Base-by-base conservation (phyloP, 192 early-diverging fungal species). In the Lunasporangiospora selenospora region DNA sequence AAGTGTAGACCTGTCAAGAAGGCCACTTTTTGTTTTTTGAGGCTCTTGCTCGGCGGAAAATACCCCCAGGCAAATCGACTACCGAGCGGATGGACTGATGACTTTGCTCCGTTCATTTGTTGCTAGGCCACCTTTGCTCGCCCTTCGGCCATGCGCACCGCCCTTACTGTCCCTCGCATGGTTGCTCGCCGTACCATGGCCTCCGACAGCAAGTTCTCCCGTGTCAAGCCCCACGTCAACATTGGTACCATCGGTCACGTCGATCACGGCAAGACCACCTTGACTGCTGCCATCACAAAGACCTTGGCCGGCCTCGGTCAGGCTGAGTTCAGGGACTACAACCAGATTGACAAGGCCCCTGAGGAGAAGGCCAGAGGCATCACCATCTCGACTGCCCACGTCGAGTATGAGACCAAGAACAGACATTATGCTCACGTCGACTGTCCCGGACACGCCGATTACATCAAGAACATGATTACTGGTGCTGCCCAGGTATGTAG, bases 391-490 rank as follows among this genome's bases (percentile, higher is more conserved):
- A 93, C 93, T 6, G 93, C 97, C 31, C 96, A 98, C 76, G 93
- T 98, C 51, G 95, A 99, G 81, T 99, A 96, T 65, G 92, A 99
- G 85, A 98, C 95, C 18, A 64, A 57, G 32, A 84, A 73, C 54
- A 85, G 95, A 49, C 97, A 99, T 81, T 98, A 98, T 65, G 94
- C 96, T 11, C 94, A 96, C 70, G 91, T 98, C 3, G 95, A 99
- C 77, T 97, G 95, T 79, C 98, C 98, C 37, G 98, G 98, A 41
- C 98, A 99, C 85, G 91, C 94, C 53, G 98, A 99, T 87, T 99
- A 96, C 81, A 98, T 99, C 79, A 99, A 99, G 85, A 95, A 95
- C 85, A 93, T 95, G 90, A 95, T 95, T 80, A 97, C 96, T 76
- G 96, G 98, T 77, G 96, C 98, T 52, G 94, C 98, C 34, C 93